phyloP scores from a whole-genome alignment of 352 stramenopile genomes.

The Stramenopiles sp. region DNA sequence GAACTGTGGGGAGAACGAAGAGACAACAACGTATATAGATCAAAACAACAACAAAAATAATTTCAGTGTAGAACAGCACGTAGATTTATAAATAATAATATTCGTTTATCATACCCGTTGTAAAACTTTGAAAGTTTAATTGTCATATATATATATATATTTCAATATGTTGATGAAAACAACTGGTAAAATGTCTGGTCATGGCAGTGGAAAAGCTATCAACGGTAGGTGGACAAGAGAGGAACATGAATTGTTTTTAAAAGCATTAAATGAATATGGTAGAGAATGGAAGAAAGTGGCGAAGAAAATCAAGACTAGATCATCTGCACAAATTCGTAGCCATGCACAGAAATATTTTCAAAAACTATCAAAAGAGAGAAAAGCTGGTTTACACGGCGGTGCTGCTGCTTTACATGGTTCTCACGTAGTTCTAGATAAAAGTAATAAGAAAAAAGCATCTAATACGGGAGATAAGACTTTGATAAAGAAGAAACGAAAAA shows the following conservation, averaged over 20 bases:
- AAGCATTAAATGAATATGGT: constrained; percentile 69
- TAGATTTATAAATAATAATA: no score
- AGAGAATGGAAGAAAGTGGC: constrained; percentile 90
- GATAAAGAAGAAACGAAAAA: no score
- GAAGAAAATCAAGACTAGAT: constrained; percentile 61
- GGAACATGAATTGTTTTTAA: constrained; percentile 84
- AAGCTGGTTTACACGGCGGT: not conserved
- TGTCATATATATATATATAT: no score
- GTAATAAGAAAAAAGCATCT: no score
- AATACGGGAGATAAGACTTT: no score
- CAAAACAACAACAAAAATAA: no score
- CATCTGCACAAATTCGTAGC: constrained; percentile 81
- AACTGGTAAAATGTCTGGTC: not conserved
- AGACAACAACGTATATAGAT: no score
- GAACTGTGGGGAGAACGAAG: no score
- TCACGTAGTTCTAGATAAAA: not conserved
- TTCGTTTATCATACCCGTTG: no score
- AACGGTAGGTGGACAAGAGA: constrained; percentile 74
- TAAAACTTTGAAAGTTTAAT: no score
- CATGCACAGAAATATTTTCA: constrained; percentile 90
- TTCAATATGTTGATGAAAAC: constrained; percentile 1
- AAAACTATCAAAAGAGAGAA: constrained; percentile 41
- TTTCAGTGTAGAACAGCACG: no score
- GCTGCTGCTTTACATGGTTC: not conserved
- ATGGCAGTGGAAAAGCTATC: not conserved